Evolutionary conservation across 1,284 basidiomycete species (phyloP).

Genomic region (Prillingera fragicola): DNA sequence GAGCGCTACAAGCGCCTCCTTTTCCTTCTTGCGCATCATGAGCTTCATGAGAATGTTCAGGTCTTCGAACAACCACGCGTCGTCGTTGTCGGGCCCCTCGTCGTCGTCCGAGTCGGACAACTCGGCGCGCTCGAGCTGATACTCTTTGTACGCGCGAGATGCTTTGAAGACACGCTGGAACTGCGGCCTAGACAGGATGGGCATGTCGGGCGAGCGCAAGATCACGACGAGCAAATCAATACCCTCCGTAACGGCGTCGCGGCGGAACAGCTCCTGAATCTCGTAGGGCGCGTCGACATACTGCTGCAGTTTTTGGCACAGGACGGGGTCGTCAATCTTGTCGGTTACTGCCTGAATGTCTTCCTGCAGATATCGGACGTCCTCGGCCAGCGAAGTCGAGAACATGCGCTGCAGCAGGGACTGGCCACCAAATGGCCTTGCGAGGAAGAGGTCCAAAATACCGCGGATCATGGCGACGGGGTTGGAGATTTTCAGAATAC

Average conservation of each 20-base stretch:
- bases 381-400: conserved; percentile 81
- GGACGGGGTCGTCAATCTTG: conserved; percentile 78
- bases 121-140: conserved; percentile 59
- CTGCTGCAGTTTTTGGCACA: conserved; percentile 80
- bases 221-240: conserved; percentile 77
- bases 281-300: conserved; percentile 83
- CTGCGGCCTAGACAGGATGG: conserved; percentile 65
- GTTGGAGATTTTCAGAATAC: conserved; percentile 87
- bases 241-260: conserved; percentile 69
- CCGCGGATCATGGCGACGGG: conserved; percentile 92
- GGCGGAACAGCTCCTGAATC: conserved; percentile 74
- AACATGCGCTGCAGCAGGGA: conserved; percentile 94
- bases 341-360: conserved; percentile 80
- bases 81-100: conserved; percentile 82
- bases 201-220: conserved; percentile 72
- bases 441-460: conserved; percentile 91
- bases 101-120: conserved; percentile 83
- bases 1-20: conserved; percentile 85
- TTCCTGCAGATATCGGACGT: conserved; percentile 73
- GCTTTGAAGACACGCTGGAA: conserved; percentile 71
- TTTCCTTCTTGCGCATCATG: conserved; percentile 73
- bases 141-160: conserved; percentile 68
- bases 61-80: conserved; percentile 93
- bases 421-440: conserved; percentile 89
- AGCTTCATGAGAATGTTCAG: conserved; percentile 70